Evolutionary conservation across 2,329 filamentous ascomycete species (phyloP).

Genomic region (Pseudogymnoascus sp.): DNA sequence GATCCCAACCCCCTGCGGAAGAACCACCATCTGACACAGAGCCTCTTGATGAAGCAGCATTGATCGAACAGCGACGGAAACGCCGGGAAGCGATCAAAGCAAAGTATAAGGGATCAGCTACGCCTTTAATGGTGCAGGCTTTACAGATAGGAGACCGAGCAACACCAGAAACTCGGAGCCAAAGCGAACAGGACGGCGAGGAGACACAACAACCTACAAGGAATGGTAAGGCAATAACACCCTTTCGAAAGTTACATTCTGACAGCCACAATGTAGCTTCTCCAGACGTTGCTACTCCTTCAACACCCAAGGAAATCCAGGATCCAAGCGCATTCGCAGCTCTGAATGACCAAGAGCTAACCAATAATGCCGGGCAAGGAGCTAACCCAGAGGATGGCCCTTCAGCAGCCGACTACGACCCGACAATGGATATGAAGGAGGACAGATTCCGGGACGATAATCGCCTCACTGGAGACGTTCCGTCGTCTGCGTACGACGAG

Average conservation of each 20-base stretch:
- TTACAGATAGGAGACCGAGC: slow-evolving; percentile 28
- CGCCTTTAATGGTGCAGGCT: slow-evolving; percentile 65
- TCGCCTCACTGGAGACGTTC: slow-evolving; percentile 48
- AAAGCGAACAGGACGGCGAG: slow-evolving; percentile 16
- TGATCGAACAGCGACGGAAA: slow-evolving; percentile 78
- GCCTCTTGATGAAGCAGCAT: slow-evolving; percentile 68
- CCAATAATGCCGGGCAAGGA: slow-evolving; percentile 40
- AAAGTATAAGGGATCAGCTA: slow-evolving; percentile 65
- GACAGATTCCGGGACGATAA: slow-evolving; percentile 65
- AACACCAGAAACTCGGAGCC: slow-evolving; percentile 21
- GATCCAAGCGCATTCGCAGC: slow-evolving; percentile 45
- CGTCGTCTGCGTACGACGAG: slow-evolving; percentile 50
- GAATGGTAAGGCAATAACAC: slow-evolving; percentile 30
- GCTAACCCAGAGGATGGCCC: slow-evolving; percentile 57
- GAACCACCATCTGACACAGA: slow-evolving; percentile 42
- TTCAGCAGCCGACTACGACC: slow-evolving; percentile 90
- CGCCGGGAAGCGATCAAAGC: slow-evolving; percentile 77
- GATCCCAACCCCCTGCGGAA: slow-evolving; percentile 30
- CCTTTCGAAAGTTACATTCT: slow-evolving; percentile 7
- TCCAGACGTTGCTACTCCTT: slow-evolving; percentile 29
- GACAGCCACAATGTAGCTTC: slow-evolving; percentile 19
- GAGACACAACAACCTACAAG: slow-evolving; percentile 16
- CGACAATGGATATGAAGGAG: slow-evolving; percentile 79
- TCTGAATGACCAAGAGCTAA: slow-evolving; percentile 58
- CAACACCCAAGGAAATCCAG: slow-evolving; percentile 22